Percentiles rank a stretch among this genome's conserved stretches.
Evolutionary conservation across 2,329 filamentous ascomycete species (phyloP).

Genomic region (Neonectria coccinea): DNA sequence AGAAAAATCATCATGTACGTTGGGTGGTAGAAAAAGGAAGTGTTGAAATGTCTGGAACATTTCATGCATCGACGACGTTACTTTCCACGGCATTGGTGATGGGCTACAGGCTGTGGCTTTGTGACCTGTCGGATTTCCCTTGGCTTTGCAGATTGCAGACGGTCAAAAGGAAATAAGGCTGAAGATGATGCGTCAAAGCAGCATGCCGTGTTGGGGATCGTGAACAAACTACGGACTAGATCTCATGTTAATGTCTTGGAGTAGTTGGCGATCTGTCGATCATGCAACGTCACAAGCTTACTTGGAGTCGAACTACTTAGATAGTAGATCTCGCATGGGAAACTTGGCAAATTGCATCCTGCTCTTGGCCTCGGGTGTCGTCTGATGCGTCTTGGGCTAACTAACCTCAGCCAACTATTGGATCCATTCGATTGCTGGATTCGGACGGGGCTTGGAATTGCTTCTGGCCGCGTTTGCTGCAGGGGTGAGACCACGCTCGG

Average conservation of each 20-base stretch:
- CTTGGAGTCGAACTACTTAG: no score
- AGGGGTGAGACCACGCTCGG: conserved; percentile 4
- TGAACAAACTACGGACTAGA: neutral
- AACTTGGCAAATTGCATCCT: conserved; percentile 5
- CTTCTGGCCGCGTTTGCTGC: neutral
- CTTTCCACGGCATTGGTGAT: neutral
- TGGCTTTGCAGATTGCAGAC: neutral
- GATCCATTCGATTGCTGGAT: conserved; percentile 1
- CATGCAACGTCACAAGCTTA: neutral
- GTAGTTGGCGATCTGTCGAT: neutral
- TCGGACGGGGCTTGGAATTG: neutral
- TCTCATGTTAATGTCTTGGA: neutral
- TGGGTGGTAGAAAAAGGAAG: neutral
- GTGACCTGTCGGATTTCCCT: neutral
- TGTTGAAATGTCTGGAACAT: neutral
- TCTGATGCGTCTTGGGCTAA: neutral
- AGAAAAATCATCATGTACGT: neutral
- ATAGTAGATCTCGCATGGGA: neutral
- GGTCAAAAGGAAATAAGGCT: neutral
- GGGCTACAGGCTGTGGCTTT: neutral
- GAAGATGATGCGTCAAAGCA: neutral
- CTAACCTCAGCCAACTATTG: neutral
- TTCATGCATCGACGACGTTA: neutral
- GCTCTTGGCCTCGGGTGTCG: neutral
- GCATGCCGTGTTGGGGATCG: neutral